Conservation (phyloP, 2,329 filamentous ascomycete species). For the Penicillium decumbens region DNA sequence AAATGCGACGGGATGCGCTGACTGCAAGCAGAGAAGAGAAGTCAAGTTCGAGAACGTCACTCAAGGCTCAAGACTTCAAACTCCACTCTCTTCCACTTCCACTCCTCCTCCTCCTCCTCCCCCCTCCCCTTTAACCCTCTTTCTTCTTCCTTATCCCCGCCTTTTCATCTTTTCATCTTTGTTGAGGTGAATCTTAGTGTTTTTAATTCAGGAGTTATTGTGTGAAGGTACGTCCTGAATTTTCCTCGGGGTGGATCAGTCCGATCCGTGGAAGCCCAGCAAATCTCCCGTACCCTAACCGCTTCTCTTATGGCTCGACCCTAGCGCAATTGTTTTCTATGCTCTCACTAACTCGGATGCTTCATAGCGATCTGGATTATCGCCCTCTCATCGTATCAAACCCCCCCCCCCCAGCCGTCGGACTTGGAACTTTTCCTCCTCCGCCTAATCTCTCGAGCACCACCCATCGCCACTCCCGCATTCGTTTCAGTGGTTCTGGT, state of each 20-base stretch:
- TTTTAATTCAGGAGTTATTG: neutral
- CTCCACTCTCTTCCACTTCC: constrained; percentile 6
- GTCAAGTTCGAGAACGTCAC: constrained; percentile 16
- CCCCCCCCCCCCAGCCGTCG: too few relatives aligned
- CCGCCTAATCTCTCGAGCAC: neutral
- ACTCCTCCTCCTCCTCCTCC: neutral
- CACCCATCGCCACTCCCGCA: constrained; percentile 8
- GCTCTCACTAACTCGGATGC: too few relatives aligned
- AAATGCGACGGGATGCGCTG: neutral
- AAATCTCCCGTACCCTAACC: constrained; percentile 35
- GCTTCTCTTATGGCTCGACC: constrained; percentile 28
- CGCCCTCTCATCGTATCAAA: neutral
- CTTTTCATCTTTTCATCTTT: neutral
- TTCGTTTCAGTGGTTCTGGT: constrained; percentile 9
- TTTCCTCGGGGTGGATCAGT: constrained; percentile 5
- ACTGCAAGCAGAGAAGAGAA: constrained; percentile 1
- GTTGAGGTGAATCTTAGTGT: constrained; percentile 1
- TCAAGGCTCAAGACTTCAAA: constrained; percentile 5
- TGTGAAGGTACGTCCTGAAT: neutral
- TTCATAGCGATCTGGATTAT: neutral
- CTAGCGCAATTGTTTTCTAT: neutral
- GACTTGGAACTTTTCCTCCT: neutral
- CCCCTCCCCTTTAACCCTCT: neutral
- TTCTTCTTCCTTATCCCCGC: neutral
- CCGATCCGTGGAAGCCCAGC: constrained; percentile 32